Base-by-base conservation (phyloP, 768 basidiomycete species). In the Leccinum barrowsii region DNA sequence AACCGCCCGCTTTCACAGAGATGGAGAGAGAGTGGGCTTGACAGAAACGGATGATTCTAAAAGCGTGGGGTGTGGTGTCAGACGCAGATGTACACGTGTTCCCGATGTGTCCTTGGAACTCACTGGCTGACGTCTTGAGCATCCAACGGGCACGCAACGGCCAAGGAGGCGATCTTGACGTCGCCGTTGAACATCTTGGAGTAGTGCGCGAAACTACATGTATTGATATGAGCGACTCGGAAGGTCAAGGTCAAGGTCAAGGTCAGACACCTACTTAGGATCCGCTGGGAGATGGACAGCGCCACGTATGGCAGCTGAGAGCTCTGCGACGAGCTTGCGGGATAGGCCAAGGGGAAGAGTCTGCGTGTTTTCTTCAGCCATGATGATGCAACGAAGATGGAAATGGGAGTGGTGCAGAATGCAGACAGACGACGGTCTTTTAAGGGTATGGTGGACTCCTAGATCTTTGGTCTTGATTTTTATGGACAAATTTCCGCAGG, bases 1-100 rank as follows among this genome's bases (percentile, higher is more conserved):
- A 94, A 0, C 94, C 94, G 24, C 94, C 94, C 1, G 91, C 89
- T 70, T 92, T 94, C 65, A 94, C 81, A 8, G 91, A 93, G 5
- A 89, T 82, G 10, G 87, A 85, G 3, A 95, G 75, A 0, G 74
- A 74, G 66, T 93, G 79, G 55, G 84, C 82, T n/a, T 70, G 73
- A 67, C 92, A 94, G 72, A 95, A 94, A 12, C 80, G 63, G 57
- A 96, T 72, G 56, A 84, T 77, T 65, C 90, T 92, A 5, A 56
- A 58, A 57, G 32, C 26, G 34, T 42, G 42, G 12, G 8, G 6
- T 26, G 28, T 7, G 48, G 48, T 24, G 48, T 63, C 35, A 57
- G 61, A 62, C 47, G 54, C 37, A 28, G 11, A 35, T 54, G 37
- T 52, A 52, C 52, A 15, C 7, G 55, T 60, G 61, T 50, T 58